Conservation (phyloP, 1,284 basidiomycete species). For the Ceratobasidium sp. region DNA sequence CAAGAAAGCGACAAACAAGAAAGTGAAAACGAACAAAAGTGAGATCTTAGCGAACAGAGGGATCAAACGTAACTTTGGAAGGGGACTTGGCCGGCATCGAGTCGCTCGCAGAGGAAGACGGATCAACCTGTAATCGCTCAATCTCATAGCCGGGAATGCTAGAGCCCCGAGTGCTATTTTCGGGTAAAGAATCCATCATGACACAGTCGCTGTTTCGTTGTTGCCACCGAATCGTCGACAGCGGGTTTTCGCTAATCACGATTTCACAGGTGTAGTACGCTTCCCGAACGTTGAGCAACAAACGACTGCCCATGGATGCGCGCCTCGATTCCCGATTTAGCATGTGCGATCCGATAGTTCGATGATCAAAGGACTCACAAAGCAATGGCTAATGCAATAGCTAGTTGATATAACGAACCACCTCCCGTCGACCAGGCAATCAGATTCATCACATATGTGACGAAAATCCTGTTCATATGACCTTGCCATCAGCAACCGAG, state of each 20-base stretch:
- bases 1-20: conserved; percentile 1
- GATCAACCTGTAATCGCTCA: conserved; percentile 3
- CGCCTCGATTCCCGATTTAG: conserved; percentile 19
- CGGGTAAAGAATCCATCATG: conserved; percentile 23
- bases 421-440: conserved; percentile 29
- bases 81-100: conserved; percentile 15
- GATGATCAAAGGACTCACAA: conserved; percentile 3
- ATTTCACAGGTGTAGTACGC: conserved; percentile 20
- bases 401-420: conserved; percentile 28
- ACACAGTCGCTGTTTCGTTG: conserved; percentile 25
- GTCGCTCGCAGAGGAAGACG: neutral
- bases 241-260: conserved; percentile 16
- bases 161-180: neutral
- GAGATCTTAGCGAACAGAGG: neutral
- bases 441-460: conserved; percentile 37
- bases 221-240: conserved; percentile 33
- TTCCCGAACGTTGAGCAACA: conserved; percentile 34
- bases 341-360: too few relatives aligned
- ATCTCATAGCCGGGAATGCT: conserved; percentile 13
- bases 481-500: neutral
- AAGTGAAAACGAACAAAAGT: neutral
- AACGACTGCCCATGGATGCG: conserved; percentile 33
- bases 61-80: conserved; percentile 23
- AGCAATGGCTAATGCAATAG: conserved; percentile 28
- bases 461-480: conserved; percentile 22